Evolutionary conservation across 495 filamentous ascomycete species (phyloP).

Genomic region (Podospora pseudocomata): DNA sequence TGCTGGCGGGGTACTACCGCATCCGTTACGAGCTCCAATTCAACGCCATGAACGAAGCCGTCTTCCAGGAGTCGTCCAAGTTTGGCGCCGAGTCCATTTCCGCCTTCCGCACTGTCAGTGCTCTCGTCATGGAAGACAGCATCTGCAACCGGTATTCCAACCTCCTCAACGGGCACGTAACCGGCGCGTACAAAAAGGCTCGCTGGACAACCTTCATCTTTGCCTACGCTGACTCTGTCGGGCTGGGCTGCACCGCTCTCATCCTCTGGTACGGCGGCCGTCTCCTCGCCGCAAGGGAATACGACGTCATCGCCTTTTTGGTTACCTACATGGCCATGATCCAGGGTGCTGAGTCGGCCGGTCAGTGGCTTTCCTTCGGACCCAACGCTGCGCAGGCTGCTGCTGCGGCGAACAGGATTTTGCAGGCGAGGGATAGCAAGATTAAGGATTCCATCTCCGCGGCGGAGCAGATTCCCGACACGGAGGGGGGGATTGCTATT

Average conservation of each 20-base stretch:
- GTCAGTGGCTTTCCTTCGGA: conserved; percentile 46
- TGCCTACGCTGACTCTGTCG: conserved; percentile 43
- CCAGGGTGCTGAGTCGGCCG: conserved; percentile 45
- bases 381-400: conserved; percentile 48
- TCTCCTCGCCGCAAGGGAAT: conserved; percentile 38
- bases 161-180: conserved; percentile 40
- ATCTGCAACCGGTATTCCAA: conserved; percentile 46
- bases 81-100: conserved; percentile 60
- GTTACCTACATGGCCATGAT: conserved; percentile 49
- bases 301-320: conserved; percentile 37
- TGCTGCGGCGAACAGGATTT: conserved; percentile 45
- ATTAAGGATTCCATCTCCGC: conserved; percentile 22
- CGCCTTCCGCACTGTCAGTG: conserved; percentile 57
- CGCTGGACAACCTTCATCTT: conserved; percentile 44
- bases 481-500: conserved; percentile 49
- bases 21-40: conserved; percentile 55
- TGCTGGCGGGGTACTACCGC: conserved; percentile 50
- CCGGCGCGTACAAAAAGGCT: conserved; percentile 42
- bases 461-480: conserved; percentile 32
- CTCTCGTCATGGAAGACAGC: conserved; percentile 53
- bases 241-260: conserved; percentile 45
- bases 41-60: conserved; percentile 51
- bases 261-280: conserved; percentile 51
- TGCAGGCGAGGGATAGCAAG: conserved; percentile 38
- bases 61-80: conserved; percentile 56